Conservation (phyloP, 225 moss, liverwort and hornwort genomes). For the Neckera pumila region DNA sequence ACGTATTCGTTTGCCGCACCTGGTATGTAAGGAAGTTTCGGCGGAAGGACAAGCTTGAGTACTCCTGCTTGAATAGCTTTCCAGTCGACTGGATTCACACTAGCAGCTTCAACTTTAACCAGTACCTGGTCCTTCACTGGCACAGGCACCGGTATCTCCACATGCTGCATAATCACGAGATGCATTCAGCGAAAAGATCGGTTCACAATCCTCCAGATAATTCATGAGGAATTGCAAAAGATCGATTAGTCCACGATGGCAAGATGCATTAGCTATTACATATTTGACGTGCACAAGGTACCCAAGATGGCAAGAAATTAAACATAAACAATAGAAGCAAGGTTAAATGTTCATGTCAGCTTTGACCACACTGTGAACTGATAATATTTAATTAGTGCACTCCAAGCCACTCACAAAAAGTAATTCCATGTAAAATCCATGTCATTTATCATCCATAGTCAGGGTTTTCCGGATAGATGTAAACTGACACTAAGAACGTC, state of each 20-base stretch:
- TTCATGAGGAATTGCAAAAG: background rate
- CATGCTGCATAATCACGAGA: constrained; percentile 27
- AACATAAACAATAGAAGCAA: background rate
- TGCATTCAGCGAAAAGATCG: background rate
- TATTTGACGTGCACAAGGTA: background rate
- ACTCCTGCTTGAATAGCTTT: constrained; percentile 19
- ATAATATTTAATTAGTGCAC: background rate
- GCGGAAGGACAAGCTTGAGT: constrained; percentile 4
- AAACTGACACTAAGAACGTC: background rate
- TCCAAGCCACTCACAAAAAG: background rate
- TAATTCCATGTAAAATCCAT: background rate
- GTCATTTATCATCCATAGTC: background rate
- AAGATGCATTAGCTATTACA: background rate
- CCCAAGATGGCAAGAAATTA: background rate
- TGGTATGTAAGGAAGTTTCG: constrained; percentile 28
- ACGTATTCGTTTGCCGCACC: background rate
- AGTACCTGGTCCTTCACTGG: constrained; percentile 26
- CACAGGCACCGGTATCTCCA: constrained; percentile 22
- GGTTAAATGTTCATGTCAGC: background rate
- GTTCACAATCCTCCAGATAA: background rate
- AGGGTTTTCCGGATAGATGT: background rate
- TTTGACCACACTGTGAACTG: background rate
- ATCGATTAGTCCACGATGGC: background rate
- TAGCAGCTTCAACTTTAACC: constrained; percentile 44
- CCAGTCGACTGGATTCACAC: constrained; percentile 41